Evolutionary conservation across 1,284 basidiomycete genomes (phyloP), one percentile per base, ranked within the genome.

Genomic region (Ceratobasidium theobromae): DNA sequence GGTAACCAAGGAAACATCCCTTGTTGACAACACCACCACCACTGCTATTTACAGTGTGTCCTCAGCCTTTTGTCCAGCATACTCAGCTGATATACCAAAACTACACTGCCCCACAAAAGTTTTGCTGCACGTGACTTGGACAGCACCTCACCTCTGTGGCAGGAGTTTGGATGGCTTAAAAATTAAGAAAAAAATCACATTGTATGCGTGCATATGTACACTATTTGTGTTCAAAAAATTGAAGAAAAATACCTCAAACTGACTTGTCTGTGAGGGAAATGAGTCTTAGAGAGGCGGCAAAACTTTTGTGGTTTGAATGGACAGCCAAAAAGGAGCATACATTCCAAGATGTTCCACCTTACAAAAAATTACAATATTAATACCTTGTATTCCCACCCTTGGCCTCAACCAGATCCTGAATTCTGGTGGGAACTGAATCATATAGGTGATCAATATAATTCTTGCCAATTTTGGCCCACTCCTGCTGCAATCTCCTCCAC

Each of bases 321-420:
- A 45, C 9, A 5, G 18, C 9, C 9, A 9, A 21, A 45, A 21
- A 11, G 18, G 8, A 45, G 5, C 18, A 21, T 45, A 45, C 43
- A 45, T 11, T 11, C 8, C 9, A 21, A 9, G 18, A 11, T 6
- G 18, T 5, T 45, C 43, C 9, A 21, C n/a, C n/a, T n/a, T n/a
- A 21, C 5, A 45, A 9, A 45, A 43, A 43, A 43, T n/a, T 43
- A 14, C 3, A 11, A 4, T 16, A 27, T 53, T 70, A 73, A 66
- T 73, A 73, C 60, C 69, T 69, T 32, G 72, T 74, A 64, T 72
- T 57, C 5, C 57, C 60, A 16, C 73, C 73, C 52, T 71, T 69
- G 8, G 71, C 70, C 40, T 70, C 57, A 18, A 68, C 52, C 21
- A 74, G 38, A 30, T 67, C 69, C 49, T 55, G 58, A 25, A 74